Percentiles rank a stretch among this genome's conserved stretches.
Conservation (phyloP, 768 basidiomycete genomes). For the Cystofilobasidium macerans region DNA sequence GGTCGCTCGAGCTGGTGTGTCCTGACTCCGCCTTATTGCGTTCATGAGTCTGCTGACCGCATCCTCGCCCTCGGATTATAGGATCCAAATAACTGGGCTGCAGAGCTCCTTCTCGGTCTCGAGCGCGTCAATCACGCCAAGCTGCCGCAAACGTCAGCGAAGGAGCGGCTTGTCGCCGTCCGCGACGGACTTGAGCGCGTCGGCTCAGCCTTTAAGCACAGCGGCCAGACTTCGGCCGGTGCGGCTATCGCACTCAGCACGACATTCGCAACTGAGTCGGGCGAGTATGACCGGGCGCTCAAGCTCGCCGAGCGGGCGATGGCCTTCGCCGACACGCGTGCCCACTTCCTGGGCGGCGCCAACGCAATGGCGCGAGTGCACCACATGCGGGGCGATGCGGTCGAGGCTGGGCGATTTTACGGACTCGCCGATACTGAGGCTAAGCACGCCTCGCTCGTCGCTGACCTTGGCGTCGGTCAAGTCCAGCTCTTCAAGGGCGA, state of each 20-base stretch:
- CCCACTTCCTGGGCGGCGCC: slow-evolving; percentile 72
- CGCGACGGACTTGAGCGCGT: slow-evolving; percentile 57
- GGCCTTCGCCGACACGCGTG: slow-evolving; percentile 70
- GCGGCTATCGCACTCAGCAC: slow-evolving; percentile 76
- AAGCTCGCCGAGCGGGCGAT: slow-evolving; percentile 90
- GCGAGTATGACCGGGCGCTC: slow-evolving; percentile 58
- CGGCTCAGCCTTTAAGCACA: slow-evolving; percentile 57
- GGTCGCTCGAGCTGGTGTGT: slow-evolving; percentile 72
- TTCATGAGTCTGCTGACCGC: no score
- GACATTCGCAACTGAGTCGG: slow-evolving; percentile 57
- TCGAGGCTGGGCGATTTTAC: slow-evolving; percentile 62
- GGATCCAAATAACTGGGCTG: slow-evolving; percentile 69
- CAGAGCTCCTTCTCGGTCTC: slow-evolving; percentile 70
- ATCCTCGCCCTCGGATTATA: slow-evolving; percentile 33
- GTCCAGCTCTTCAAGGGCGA: slow-evolving; percentile 50
- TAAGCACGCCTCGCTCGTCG: slow-evolving; percentile 53
- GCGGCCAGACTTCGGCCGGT: slow-evolving; percentile 47
- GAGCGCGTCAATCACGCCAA: slow-evolving; percentile 80
- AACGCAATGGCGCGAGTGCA: slow-evolving; percentile 68
- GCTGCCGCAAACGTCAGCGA: slow-evolving; percentile 45
- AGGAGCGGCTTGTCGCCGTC: slow-evolving; percentile 38
- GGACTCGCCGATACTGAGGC: slow-evolving; percentile 46
- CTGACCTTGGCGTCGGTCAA: slow-evolving; percentile 74
- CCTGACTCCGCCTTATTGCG: not conserved
- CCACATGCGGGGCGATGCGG: slow-evolving; percentile 56